Conservation (phyloP, 139 green algal species). For the Tetraselmis chui region DNA sequence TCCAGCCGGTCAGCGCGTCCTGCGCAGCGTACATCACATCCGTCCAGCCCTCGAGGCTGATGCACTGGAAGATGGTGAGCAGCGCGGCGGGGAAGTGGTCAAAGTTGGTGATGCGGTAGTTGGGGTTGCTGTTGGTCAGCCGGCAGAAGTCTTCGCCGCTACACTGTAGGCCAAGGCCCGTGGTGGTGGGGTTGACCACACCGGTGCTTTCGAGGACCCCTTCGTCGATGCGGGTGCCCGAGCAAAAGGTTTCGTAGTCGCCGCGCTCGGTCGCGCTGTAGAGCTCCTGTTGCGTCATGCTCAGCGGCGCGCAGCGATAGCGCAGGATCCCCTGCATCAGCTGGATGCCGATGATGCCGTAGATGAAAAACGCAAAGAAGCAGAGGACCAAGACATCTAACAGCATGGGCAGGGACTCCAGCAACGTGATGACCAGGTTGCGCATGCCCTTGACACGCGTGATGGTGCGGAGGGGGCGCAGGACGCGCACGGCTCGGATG, state of each 20-base stretch:
- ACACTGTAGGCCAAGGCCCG: too few relatives aligned
- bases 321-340: conserved; percentile 44
- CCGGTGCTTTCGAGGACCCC: too few relatives aligned
- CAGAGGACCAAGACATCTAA: conserved; percentile 61
- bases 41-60: conserved; percentile 50
- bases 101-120: conserved; percentile 23
- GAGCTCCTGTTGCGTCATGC: too few relatives aligned
- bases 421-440: conserved; percentile 49
- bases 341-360: conserved; percentile 65
- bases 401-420: conserved; percentile 60
- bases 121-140: conserved; percentile 22
- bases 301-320: conserved; percentile 24
- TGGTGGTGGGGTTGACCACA: not conserved
- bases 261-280: too few relatives aligned
- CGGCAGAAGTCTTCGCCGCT: too few relatives aligned
- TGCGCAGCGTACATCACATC: conserved; percentile 47
- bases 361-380: conserved; percentile 62
- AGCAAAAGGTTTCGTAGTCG: too few relatives aligned
- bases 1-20: conserved; percentile 20
- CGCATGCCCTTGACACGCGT: conserved; percentile 15
- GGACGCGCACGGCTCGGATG: conserved; percentile 20
- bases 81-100: conserved; percentile 45
- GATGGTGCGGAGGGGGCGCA: too few relatives aligned
- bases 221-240: too few relatives aligned
- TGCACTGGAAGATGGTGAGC: conserved; percentile 71